Percentiles rank a stretch among this genome's conserved stretches.
Conservation (phyloP, 345 rosid genomes). For the Cardamine occulta region DNA sequence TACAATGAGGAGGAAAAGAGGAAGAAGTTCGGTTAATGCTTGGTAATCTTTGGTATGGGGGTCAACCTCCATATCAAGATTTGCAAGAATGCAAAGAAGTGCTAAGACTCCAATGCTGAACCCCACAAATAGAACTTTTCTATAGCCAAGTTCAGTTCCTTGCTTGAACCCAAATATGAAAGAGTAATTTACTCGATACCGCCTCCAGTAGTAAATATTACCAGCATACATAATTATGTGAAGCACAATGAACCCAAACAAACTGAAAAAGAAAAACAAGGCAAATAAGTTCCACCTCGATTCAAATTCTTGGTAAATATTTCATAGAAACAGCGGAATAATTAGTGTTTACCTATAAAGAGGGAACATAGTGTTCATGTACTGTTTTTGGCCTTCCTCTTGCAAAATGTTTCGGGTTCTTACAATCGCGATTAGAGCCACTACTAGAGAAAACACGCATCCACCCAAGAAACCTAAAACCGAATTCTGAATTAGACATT, state of each 20-base stretch:
- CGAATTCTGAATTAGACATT: neutral
- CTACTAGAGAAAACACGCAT: slow-evolving; percentile 51
- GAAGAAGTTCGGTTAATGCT: slow-evolving; percentile 56
- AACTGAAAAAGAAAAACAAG: slow-evolving; percentile 34
- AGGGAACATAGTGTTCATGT: slow-evolving; percentile 69
- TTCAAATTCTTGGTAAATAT: neutral
- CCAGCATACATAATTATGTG: slow-evolving; percentile 55
- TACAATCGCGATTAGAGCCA: slow-evolving; percentile 51
- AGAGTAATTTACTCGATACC: slow-evolving; percentile 52
- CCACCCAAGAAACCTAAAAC: slow-evolving; percentile 64
- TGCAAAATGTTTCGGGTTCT: slow-evolving; percentile 49
- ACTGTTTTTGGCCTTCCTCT: slow-evolving; percentile 38
- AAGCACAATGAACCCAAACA: slow-evolving; percentile 54
- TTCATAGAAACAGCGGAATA: neutral
- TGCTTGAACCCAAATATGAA: slow-evolving; percentile 59
- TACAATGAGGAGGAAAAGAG: slow-evolving; percentile 49
- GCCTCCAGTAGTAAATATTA: slow-evolving; percentile 56
- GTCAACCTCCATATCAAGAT: slow-evolving; percentile 63
- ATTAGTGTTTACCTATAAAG: slow-evolving; percentile 52
- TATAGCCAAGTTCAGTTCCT: slow-evolving; percentile 54
- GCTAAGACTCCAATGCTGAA: slow-evolving; percentile 51
- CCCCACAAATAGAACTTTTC: slow-evolving; percentile 50
- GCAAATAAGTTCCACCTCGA: neutral
- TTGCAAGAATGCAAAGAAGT: slow-evolving; percentile 48
- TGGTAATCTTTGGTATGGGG: slow-evolving; percentile 51